Evolutionary conservation across 2,329 filamentous ascomycete genomes (phyloP).

Genomic region (Pestalotiopsis sp.): DNA sequence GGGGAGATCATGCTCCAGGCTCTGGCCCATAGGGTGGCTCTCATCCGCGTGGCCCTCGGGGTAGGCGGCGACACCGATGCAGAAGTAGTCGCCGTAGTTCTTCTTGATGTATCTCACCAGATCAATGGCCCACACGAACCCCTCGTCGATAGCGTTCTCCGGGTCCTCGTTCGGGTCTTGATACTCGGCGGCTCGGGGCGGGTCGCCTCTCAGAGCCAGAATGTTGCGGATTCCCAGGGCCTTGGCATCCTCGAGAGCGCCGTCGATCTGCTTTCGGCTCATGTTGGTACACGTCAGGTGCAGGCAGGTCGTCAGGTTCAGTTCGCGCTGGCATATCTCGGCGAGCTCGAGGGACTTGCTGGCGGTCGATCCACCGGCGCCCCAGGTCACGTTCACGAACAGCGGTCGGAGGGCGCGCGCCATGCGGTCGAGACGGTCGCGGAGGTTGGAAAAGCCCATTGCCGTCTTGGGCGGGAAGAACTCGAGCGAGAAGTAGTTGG

Average conservation of each 20-base stretch:
- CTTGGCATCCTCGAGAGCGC: slow-evolving; percentile 88
- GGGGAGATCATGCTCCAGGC: slow-evolving; percentile 79
- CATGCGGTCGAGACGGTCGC: slow-evolving; percentile 93
- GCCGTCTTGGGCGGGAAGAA: slow-evolving; percentile 98
- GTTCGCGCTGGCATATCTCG: slow-evolving; percentile 89
- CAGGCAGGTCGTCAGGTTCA: slow-evolving; percentile 91
- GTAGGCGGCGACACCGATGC: slow-evolving; percentile 91
- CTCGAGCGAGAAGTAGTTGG: slow-evolving; percentile 92
- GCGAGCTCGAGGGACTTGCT: slow-evolving; percentile 91
- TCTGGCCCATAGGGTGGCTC: slow-evolving; percentile 73
- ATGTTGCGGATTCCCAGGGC: slow-evolving; percentile 92
- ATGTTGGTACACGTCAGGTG: slow-evolving; percentile 99
- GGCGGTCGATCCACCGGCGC: slow-evolving; percentile 90
- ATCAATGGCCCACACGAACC: slow-evolving; percentile 88
- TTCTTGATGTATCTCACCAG: slow-evolving; percentile 86
- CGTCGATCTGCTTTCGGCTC: slow-evolving; percentile 83
- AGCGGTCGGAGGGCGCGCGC: slow-evolving; percentile 85
- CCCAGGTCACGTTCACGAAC: slow-evolving; percentile 98
- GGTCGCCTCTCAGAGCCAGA: slow-evolving; percentile 87
- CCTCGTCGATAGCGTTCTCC: slow-evolving; percentile 68
- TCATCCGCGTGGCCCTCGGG: slow-evolving; percentile 95
- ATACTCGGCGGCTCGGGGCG: slow-evolving; percentile 88
- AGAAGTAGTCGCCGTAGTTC: slow-evolving; percentile 92
- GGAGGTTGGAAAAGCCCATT: slow-evolving; percentile 93
- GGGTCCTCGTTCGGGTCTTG: slow-evolving; percentile 61